Evolutionary conservation across 805 yeast species (phyloP).

Genomic region (Saturnispora zaruensis): DNA sequence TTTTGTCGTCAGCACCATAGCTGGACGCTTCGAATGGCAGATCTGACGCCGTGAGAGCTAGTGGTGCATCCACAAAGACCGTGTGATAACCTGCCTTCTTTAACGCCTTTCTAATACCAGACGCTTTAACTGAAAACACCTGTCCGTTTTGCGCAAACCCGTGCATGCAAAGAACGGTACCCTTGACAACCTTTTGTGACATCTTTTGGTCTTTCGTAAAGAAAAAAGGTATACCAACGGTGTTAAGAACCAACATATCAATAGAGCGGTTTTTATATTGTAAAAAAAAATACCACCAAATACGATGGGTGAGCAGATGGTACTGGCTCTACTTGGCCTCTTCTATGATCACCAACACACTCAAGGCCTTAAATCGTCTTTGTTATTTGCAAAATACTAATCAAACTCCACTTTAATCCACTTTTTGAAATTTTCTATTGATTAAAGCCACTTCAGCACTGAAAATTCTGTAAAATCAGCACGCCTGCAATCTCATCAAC

Average conservation of each 20-base stretch:
- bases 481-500: no score
- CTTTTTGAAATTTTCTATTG: not conserved
- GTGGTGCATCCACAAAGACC: slow-evolving; percentile 75
- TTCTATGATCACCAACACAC: not conserved
- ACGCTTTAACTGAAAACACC: slow-evolving; percentile 78
- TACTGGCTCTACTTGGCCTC: not conserved
- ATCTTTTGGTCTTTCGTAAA: not conserved
- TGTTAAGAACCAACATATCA: slow-evolving; percentile 1
- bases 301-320: not conserved
- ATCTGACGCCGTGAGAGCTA: slow-evolving; percentile 54
- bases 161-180: slow-evolving; percentile 74
- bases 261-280: not conserved
- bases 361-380: not conserved
- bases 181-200: slow-evolving; percentile 24
- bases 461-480: not conserved
- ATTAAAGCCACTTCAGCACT: not conserved
- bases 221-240: not conserved
- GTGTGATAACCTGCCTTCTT: slow-evolving; percentile 56
- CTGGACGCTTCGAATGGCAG: slow-evolving; percentile 55
- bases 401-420: not conserved
- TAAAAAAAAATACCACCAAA: not conserved
- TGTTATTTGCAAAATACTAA: not conserved
- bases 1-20: slow-evolving; percentile 38
- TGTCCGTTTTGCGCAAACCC: slow-evolving; percentile 85
- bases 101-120: slow-evolving; percentile 77